Conservation (phyloP, 306 rosid genomes). For the Acacia acuminata region DNA sequence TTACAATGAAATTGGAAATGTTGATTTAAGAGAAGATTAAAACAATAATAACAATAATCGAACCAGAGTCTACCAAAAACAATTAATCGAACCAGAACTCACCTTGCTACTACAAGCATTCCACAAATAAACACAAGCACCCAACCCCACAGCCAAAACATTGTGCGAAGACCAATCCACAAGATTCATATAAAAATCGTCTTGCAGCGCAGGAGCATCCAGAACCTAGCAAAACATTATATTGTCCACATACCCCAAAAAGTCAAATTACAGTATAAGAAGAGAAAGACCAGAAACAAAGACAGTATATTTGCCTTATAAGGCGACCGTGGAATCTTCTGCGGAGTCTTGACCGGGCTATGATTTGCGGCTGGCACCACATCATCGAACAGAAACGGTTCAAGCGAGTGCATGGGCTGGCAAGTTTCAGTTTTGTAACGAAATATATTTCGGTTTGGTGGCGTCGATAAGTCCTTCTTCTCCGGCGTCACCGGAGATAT, state of each 20-base stretch:
- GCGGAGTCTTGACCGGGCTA: conserved; percentile 71
- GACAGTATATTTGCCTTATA: conserved; percentile 59
- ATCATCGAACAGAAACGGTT: conserved; percentile 78
- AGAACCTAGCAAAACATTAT: conserved; percentile 55
- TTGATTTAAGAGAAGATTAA: background rate
- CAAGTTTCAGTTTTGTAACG: conserved; percentile 90
- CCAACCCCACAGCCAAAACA: conserved; percentile 93
- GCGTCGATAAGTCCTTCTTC: conserved; percentile 51
- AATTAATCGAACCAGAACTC: conserved; percentile 4
- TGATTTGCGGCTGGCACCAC: conserved; percentile 65
- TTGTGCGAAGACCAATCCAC: conserved; percentile 98
- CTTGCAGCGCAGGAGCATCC: conserved; percentile 98
- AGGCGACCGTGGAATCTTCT: conserved; percentile 95
- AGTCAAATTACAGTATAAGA: conserved; percentile 16
- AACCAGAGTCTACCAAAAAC: background rate
- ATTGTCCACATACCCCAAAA: conserved; percentile 7
- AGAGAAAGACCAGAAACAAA: background rate
- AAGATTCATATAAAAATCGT: conserved; percentile 92
- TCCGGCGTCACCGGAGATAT: conserved; percentile 66
- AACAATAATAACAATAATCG: background rate
- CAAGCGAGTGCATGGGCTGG: conserved; percentile 77
- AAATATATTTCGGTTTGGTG: conserved; percentile 80
- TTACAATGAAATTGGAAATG: background rate
- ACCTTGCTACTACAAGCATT: conserved; percentile 99
- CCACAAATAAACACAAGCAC: conserved; percentile 97